Evolutionary conservation across 2,329 filamentous ascomycete species (phyloP), one percentile per base, ranked within the genome.

Genomic region (Colletotrichum costaricense): DNA sequence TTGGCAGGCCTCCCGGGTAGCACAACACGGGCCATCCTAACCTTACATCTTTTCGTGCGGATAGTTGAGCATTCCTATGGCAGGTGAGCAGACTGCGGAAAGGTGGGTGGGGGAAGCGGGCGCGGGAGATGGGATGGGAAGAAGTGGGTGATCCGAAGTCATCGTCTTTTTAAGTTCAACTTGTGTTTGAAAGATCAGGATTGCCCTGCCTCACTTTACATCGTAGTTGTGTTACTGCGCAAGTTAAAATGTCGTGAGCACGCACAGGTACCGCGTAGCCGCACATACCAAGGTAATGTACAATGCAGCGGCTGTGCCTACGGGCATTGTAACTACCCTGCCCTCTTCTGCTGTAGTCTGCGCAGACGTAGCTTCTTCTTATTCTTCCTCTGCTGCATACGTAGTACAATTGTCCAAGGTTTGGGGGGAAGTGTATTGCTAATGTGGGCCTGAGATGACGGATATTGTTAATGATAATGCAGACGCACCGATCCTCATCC

Each of bases 41-140:
- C 42, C 52, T 19, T 46, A 26, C 60, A 63, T 33, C 30, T 33
- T 28, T 4, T 33, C 30, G 30, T 33, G 30, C 30, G 30, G 30
- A 11, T 33, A 33, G 30, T 33, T 33, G 30, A 33, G 30, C 30
- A 33, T 33, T 46, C 62, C 28, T 63, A 14, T 22, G 24, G 30
- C 26, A 26, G 52, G 52, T 55, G 52, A 55, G 42, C 46, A 19
- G 46, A 49, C 46, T n/a, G 28, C 26, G 46, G 46, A 35, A 30
- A 19, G 42, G 28, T 52, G 5, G 11, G 59, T 30, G 42, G 24
- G 54, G 55, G 22, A 24, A 42, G 55, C 55, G 55, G 28, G 19
- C 54, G 52, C 52, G 64, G 64, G 64, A 33, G 57, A 54, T 58
- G 58, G 63, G 68, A 57, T 57, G 58, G 65, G 42, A 64, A 63